These are phyloP conservation scores for Metschnikowia corniflorae DNA, from an alignment of 805 yeast genomes.

Conservation along the genomic window DNA sequence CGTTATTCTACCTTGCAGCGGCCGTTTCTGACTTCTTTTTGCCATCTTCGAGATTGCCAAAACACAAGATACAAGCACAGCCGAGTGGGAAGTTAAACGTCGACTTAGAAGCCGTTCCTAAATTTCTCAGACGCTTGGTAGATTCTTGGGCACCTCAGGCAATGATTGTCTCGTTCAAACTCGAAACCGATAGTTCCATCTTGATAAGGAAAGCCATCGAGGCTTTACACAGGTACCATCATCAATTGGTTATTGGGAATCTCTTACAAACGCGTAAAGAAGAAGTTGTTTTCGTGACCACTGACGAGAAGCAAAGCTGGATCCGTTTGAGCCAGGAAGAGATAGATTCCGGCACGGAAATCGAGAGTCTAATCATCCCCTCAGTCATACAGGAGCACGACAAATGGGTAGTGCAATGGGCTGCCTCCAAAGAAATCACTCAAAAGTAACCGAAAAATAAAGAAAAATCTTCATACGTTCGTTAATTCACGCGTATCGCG, in stretches of 20 bases:
- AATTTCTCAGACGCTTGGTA: conserved; percentile 81
- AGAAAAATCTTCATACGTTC: no score
- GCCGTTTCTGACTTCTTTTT: conserved; percentile 96
- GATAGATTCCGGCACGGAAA: conserved; percentile 46
- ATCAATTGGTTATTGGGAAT: conserved; percentile 93
- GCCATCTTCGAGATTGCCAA: conserved; percentile 80
- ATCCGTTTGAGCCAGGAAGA: conserved; percentile 45
- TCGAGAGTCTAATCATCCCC: conserved; percentile 81
- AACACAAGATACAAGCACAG: conserved; percentile 90
- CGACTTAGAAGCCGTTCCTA: conserved; percentile 93
- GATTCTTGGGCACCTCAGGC: conserved; percentile 95
- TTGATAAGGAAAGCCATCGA: conserved; percentile 70
- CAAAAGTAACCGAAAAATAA: no score
- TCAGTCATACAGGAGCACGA: conserved; percentile 62
- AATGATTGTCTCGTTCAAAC: conserved; percentile 89
- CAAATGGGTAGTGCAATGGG: conserved; percentile 46
- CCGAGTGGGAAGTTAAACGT: conserved; percentile 75
- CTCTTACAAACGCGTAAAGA: conserved; percentile 81
- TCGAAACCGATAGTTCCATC: conserved; percentile 79
- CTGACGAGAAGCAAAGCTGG: conserved; percentile 46
- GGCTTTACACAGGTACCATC: conserved; percentile 83
- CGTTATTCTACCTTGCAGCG: conserved; percentile 88
- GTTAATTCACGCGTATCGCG: no score
- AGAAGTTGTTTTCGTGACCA: conserved; percentile 81
- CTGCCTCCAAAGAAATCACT: not conserved